phyloP scores from a whole-genome alignment of 2,329 filamentous ascomycete genomes.

The Anisogramma anomala region DNA sequence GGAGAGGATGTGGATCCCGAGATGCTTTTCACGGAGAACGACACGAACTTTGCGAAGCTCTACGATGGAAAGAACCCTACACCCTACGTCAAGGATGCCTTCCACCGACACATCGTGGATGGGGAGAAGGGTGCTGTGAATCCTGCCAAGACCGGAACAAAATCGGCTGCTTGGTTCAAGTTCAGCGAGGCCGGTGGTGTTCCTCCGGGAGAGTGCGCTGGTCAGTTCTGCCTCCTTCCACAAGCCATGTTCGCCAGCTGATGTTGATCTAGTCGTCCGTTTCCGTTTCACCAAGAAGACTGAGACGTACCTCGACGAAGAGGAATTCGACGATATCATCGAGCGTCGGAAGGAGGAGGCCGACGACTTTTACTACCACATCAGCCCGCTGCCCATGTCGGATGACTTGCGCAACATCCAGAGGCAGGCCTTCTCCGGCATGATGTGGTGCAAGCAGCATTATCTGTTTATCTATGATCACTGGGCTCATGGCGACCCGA shows the following conservation, averaged over 20 bases:
- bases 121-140: constrained; percentile 73
- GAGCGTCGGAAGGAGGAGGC: constrained; percentile 80
- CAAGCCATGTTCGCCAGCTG: neutral
- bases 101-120: constrained; percentile 78
- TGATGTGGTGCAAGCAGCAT: constrained; percentile 98
- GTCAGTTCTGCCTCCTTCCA: constrained; percentile 47
- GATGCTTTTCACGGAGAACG: constrained; percentile 88
- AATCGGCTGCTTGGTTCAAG: constrained; percentile 80
- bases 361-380: constrained; percentile 88
- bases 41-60: constrained; percentile 71
- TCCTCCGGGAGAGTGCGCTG: constrained; percentile 79
- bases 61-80: constrained; percentile 70
- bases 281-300: constrained; percentile 73
- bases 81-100: constrained; percentile 87
- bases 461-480: constrained; percentile 97
- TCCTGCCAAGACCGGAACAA: constrained; percentile 69
- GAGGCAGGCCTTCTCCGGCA: constrained; percentile 84
- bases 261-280: constrained; percentile 54
- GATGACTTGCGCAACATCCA: constrained; percentile 93
- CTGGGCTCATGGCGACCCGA: constrained; percentile 90
- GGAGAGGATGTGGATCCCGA: constrained; percentile 76
- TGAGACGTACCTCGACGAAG: constrained; percentile 77
- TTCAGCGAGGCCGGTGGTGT: constrained; percentile 88
- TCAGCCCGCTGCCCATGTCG: constrained; percentile 86
- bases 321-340: constrained; percentile 81